Conservation (phyloP, 1,284 basidiomycete genomes). For the Rhodotorula sp. region DNA sequence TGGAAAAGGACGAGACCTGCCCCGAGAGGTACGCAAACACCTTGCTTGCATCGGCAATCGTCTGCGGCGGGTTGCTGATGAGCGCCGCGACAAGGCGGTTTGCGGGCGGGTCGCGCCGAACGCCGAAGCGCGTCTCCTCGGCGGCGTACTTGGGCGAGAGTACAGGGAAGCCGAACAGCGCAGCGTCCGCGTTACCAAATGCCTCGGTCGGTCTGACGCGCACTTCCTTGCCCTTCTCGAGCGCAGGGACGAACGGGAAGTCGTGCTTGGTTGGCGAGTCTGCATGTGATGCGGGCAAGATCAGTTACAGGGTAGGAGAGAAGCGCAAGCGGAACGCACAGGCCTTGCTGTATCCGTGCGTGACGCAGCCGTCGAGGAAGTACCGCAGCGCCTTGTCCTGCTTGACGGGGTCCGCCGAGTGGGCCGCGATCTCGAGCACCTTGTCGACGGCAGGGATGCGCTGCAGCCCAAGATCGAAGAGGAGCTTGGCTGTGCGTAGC, state of each 20-base stretch:
- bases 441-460: slow-evolving; percentile 69
- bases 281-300: neutral
- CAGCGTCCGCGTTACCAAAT: slow-evolving; percentile 70
- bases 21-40: slow-evolving; percentile 79
- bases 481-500: slow-evolving; percentile 68
- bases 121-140: slow-evolving; percentile 71
- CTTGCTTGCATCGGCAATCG: slow-evolving; percentile 60
- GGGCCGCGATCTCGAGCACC: slow-evolving; percentile 69
- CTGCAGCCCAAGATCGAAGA: slow-evolving; percentile 76
- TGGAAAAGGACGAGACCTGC: slow-evolving; percentile 45
- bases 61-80: slow-evolving; percentile 64
- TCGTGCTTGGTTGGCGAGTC: slow-evolving; percentile 48
- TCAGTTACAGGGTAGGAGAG: neutral
- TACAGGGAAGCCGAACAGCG: slow-evolving; percentile 72
- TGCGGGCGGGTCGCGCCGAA: slow-evolving; percentile 73
- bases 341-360: slow-evolving; percentile 39
- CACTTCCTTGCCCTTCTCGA: slow-evolving; percentile 58
- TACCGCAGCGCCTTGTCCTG: slow-evolving; percentile 70
- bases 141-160: slow-evolving; percentile 61
- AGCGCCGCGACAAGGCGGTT: slow-evolving; percentile 67
- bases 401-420: slow-evolving; percentile 55
- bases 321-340: neutral
- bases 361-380: slow-evolving; percentile 65
- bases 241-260: slow-evolving; percentile 78
- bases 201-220: slow-evolving; percentile 74